Base-by-base conservation (phyloP, 306 rosid genomes). In the Notholithocarpus densiflorus region DNA sequence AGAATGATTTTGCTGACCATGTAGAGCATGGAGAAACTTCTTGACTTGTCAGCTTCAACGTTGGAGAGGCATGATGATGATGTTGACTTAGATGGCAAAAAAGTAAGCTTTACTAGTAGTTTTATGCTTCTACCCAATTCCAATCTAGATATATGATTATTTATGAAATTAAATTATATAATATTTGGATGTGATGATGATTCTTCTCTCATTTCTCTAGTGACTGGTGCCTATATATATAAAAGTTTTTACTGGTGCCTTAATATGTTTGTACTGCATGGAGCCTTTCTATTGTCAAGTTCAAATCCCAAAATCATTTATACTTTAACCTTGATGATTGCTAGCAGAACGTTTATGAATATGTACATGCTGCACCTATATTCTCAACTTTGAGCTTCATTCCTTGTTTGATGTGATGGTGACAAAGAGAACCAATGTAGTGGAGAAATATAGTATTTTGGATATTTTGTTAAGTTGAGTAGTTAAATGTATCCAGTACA, bases 1-100 rank as follows among this genome's bases (percentile, higher is more conserved):
- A 69, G 56, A 34, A 76, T 26, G 32, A 12, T 20, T 80, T 57
- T 18, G 71, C 53, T 57, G 31, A 68, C 69, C 48, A 77, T 71
- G 75, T 84, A 83, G 89, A 80, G 85, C 48, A 62, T 83, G 87
- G 87, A 83, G 78, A 73, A 83, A 43, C 83, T 83, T 60, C 78
- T 80, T 74, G 78, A 71, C 53, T 60, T 77, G 74, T 79, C 88
- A 74, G 60, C 66, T 71, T 65, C 86, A 43, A 80, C 83, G 24
- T 77, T 80, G 89, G 82, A 62, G 75, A 83, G 80, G 53, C 37
- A 45, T 45, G 74, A 80, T 34, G 79, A 80, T 57, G 55, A 68
- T 54, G 34, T 32, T 27, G 77, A 26, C 2, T 64, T 74, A 34
- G 59, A 70, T 54, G 60, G 32, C 76, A 68, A 71, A 52, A 80